Conservation (phyloP, 2,329 filamentous ascomycete species). For the Monilinia fructigena region DNA sequence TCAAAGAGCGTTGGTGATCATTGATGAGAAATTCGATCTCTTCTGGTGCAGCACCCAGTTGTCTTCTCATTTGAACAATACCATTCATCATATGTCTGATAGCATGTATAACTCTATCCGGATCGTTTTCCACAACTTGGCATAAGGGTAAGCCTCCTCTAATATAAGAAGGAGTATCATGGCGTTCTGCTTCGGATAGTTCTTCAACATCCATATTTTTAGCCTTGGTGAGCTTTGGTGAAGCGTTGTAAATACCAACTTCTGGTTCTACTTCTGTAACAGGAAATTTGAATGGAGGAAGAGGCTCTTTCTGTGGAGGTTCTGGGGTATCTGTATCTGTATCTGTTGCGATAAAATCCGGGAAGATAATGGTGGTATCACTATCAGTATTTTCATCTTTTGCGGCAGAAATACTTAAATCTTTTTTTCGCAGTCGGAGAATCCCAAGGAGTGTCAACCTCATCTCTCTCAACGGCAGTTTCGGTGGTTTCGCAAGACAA, state of each 20-base stretch:
- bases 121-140: constrained; percentile 8
- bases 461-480: not conserved
- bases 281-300: constrained; percentile 9
- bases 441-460: not conserved
- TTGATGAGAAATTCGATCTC: not conserved
- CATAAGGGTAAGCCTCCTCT: constrained; percentile 9
- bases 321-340: not conserved
- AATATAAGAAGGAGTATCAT: constrained; percentile 21
- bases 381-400: not conserved
- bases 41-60: not conserved
- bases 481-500: constrained; percentile 10
- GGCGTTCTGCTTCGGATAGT: constrained; percentile 14
- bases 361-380: not conserved
- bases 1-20: not conserved
- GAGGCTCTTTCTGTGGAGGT: not conserved
- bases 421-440: constrained; percentile 3
- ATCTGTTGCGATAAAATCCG: not conserved
- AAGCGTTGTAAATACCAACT: not conserved
- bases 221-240: not conserved
- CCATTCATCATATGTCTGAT: constrained; percentile 22
- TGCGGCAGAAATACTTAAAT: not conserved
- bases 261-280: too few relatives aligned
- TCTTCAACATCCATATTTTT: not conserved
- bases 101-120: constrained; percentile 18
- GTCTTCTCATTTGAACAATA: constrained; percentile 2